These are phyloP conservation scores for Blakeslea trispora DNA, from an alignment of 371 early-diverging fungal genomes.

Conservation along the genomic window DNA sequence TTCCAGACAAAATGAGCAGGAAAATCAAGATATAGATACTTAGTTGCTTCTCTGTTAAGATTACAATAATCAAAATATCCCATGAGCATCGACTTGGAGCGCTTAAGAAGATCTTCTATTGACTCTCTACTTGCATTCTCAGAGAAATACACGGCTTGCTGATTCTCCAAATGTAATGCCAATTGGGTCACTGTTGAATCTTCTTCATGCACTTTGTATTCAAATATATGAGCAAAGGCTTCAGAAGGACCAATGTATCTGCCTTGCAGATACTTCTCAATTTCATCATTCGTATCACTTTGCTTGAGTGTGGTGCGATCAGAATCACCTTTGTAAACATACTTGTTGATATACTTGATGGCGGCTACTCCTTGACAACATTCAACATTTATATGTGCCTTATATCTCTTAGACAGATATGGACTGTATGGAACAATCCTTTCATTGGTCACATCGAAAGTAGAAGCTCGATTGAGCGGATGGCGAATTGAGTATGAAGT, in stretches of 20 bases:
- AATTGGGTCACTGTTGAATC: constrained; percentile 15
- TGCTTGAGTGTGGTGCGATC: constrained; percentile 19
- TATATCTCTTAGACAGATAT: constrained; percentile 17
- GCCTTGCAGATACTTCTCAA: constrained; percentile 16
- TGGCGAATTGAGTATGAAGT: constrained; percentile 18
- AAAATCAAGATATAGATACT: not conserved
- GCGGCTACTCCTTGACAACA: constrained; percentile 11
- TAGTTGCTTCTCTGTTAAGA: not conserved
- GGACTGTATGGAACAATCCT: constrained; percentile 31
- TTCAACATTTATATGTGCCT: constrained; percentile 32
- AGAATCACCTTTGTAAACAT: constrained; percentile 21
- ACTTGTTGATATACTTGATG: constrained; percentile 41
- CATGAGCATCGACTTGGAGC: constrained; percentile 9
- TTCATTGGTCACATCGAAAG: too few species aligned
- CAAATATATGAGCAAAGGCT: constrained; percentile 26
- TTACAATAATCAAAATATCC: constrained; percentile 16
- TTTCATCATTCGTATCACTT: constrained; percentile 11
- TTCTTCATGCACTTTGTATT: constrained; percentile 21
- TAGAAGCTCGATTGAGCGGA: too few species aligned
- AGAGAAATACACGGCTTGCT: constrained; percentile 16
- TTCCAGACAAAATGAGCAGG: not conserved
- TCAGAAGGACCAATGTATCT: constrained; percentile 27
- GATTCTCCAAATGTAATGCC: constrained; percentile 17
- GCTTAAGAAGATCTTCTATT: constrained; percentile 11
- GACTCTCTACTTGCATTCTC: not conserved